These are phyloP conservation scores for Trichothecium roseum DNA, from an alignment of 2,329 filamentous ascomycete genomes.

Conservation along the genomic window DNA sequence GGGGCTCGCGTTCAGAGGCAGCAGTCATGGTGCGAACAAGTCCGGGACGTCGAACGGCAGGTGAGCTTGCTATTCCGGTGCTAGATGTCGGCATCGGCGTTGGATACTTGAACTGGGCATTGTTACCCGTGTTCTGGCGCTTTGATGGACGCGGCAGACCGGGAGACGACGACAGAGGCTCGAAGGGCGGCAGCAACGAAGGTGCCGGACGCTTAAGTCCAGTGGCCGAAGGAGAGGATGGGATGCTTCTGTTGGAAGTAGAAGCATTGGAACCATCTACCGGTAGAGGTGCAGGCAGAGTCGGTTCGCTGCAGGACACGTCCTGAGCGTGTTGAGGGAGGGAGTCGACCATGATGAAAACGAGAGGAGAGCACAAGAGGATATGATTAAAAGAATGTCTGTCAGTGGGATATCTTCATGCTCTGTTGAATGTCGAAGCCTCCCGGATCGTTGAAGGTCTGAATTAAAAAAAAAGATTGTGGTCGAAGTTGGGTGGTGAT, in stretches of 20 bases:
- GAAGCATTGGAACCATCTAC: background rate
- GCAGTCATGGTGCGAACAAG: conserved; percentile 37
- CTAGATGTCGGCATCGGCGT: conserved; percentile 92
- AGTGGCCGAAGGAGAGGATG: conserved; percentile 15
- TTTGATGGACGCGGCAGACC: conserved; percentile 59
- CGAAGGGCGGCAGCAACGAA: conserved; percentile 67
- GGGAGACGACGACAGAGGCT: conserved; percentile 69
- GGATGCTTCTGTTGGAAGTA: background rate
- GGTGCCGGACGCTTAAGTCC: conserved; percentile 53
- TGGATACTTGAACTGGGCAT: conserved; percentile 60
- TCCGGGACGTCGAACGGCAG: conserved; percentile 43
- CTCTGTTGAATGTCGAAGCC: no score
- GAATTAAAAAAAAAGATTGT: no score
- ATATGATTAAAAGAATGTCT: conserved; percentile 5
- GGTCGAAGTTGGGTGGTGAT: no score
- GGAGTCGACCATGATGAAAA: conserved; percentile 6
- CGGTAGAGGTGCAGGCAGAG: conserved; percentile 14
- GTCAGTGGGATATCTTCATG: no score
- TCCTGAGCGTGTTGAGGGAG: background rate
- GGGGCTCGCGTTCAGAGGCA: conserved; percentile 68
- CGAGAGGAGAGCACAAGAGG: conserved; percentile 7
- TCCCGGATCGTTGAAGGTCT: no score
- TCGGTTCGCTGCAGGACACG: conserved; percentile 15
- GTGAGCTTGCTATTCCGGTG: conserved; percentile 83
- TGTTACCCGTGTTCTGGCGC: conserved; percentile 45